Percentiles rank a stretch among this genome's conserved stretches.
Conservation (phyloP, 192 early-diverging fungal species). For the Umbelopsis isabellina region DNA sequence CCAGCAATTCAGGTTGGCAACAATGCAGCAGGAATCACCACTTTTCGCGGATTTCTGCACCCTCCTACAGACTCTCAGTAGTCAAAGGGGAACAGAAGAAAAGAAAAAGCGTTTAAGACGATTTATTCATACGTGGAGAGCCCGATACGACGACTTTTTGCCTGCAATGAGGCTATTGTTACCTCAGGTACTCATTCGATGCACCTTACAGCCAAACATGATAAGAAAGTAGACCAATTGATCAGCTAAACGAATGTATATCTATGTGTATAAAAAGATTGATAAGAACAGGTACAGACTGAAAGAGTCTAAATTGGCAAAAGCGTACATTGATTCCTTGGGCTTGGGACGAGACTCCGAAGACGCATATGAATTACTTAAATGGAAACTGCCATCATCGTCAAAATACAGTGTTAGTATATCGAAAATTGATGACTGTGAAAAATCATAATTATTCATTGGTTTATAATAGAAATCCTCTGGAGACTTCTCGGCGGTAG, state of each 20-base stretch:
- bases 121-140: slow-evolving; percentile 28
- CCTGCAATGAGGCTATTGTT: slow-evolving; percentile 30
- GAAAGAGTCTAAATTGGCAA: slow-evolving; percentile 70
- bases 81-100: slow-evolving; percentile 20
- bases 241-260: not conserved
- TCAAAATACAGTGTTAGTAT: slow-evolving; percentile 16
- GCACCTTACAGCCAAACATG: not conserved
- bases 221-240: not conserved
- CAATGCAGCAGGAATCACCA: slow-evolving; percentile 2
- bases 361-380: slow-evolving; percentile 57
- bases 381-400: slow-evolving; percentile 55
- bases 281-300: slow-evolving; percentile 69
- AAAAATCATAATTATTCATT: slow-evolving; percentile 8
- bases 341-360: slow-evolving; percentile 60
- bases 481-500: slow-evolving; percentile 67
- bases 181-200: slow-evolving; percentile 21
- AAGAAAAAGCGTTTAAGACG: slow-evolving; percentile 17
- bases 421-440: not conserved
- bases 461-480: slow-evolving; percentile 47
- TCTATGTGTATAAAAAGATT: slow-evolving; percentile 31
- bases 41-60: slow-evolving; percentile 27
- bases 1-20: not conserved
- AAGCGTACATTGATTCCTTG: slow-evolving; percentile 62
- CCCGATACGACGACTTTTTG: slow-evolving; percentile 27
- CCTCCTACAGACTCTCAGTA: slow-evolving; percentile 21